Conservation (phyloP, 768 basidiomycete species). For the Boletus eberwhitei region DNA sequence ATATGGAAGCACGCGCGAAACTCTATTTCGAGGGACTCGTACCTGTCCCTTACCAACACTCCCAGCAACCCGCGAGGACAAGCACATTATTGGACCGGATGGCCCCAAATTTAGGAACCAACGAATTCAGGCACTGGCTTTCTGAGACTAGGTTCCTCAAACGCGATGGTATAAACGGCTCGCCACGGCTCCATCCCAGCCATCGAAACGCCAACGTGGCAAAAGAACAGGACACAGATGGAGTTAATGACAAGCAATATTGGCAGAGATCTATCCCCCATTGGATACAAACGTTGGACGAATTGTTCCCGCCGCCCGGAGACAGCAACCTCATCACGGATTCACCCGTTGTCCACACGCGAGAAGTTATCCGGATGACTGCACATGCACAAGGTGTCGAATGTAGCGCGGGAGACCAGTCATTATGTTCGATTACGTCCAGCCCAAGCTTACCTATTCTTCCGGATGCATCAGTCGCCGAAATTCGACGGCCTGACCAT, state of each 20-base stretch:
- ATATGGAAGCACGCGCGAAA: constrained; percentile 47
- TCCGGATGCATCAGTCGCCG: constrained; percentile 10
- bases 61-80: constrained; percentile 12
- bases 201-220: constrained; percentile 15
- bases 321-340: constrained; percentile 13
- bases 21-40: constrained; percentile 46
- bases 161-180: constrained; percentile 14
- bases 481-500: constrained; percentile 5
- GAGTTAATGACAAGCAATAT: constrained; percentile 2
- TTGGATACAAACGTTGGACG: constrained; percentile 22
- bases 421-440: constrained; percentile 6
- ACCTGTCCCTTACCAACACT: constrained; percentile 14
- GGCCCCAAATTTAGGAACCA: constrained; percentile 13
- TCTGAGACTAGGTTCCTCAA: constrained; percentile 28
- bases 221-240: constrained; percentile 8
- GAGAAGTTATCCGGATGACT: constrained; percentile 7
- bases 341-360: constrained; percentile 27
- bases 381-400: constrained; percentile 8
- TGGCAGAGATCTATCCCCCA: constrained; percentile 5
- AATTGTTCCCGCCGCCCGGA: constrained; percentile 22
- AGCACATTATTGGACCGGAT: constrained; percentile 11
- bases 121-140: constrained; percentile 32
- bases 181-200: constrained; percentile 7
- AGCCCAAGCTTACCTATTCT: constrained; percentile 3
- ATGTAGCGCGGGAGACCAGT: constrained; percentile 11